phyloP scores from a whole-genome alignment of 1,139 yeast species.

The Spencermartinsiella ligniputridi region DNA sequence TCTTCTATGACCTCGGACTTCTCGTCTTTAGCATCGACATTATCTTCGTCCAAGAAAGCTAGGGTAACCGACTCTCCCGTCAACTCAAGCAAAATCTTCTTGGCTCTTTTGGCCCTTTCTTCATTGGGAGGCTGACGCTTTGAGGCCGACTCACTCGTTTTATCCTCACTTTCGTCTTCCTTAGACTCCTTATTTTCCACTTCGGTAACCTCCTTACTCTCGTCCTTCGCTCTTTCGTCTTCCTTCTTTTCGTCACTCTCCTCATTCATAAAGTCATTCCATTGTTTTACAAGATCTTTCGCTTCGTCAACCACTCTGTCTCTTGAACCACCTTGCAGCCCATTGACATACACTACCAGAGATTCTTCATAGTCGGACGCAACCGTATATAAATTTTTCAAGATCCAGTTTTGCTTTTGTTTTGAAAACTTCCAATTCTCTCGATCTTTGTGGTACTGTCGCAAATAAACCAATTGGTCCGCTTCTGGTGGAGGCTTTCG shows the following conservation, averaged over 20 bases:
- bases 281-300: conserved; percentile 43
- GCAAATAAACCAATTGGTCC: conserved; percentile 74
- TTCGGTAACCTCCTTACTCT: conserved; percentile 15
- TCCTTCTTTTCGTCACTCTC: neutral
- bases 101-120: conserved; percentile 30
- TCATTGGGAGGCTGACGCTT: conserved; percentile 27
- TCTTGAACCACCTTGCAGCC: conserved; percentile 71
- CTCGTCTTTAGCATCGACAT: conserved; percentile 5
- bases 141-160: conserved; percentile 34
- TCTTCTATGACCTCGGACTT: conserved; percentile 3
- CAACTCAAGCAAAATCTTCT: conserved; percentile 22
- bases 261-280: conserved; percentile 51
- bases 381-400: conserved; percentile 58
- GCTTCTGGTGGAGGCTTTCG: conserved; percentile 73
- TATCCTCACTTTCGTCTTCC: conserved; percentile 22
- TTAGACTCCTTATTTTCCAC: conserved; percentile 17
- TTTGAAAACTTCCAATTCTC: conserved; percentile 86
- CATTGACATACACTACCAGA: conserved; percentile 55
- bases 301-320: conserved; percentile 55
- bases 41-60: conserved; percentile 28
- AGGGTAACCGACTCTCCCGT: conserved; percentile 26
- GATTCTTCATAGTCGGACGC: conserved; percentile 55
- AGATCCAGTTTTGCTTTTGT: conserved; percentile 90
- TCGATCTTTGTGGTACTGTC: conserved; percentile 57
- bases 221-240: conserved; percentile 21